Evolutionary conservation across 495 filamentous ascomycete species (phyloP), one percentile per base, ranked within the genome.

Genomic region (Aspergillus sclerotioniger): DNA sequence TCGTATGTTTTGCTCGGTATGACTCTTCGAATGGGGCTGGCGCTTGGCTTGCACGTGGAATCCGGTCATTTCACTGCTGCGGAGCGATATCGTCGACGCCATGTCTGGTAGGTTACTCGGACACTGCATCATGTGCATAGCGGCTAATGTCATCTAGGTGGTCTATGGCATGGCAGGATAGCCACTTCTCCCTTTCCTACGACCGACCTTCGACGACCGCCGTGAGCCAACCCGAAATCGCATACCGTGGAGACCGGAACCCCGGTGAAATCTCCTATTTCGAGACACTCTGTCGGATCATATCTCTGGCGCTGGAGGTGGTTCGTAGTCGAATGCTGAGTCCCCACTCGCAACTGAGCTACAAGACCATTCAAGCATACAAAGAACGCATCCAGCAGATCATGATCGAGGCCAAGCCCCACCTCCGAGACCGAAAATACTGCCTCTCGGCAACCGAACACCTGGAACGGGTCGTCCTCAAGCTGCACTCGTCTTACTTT

Each of bases 151-250:
- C 17, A 1, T 8, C 1, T 37, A 78, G 77, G 77, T 86, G 83
- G 82, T 81, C 80, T 2, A 76, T 86, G 66, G 74, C 83, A 15
- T 86, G 83, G 83, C 83, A 85, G 62, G 83, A 86, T 57, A 82
- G 79, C 56, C 75, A 85, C 43, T 77, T 86, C 19, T 84, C 79
- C 6, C 76, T 86, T 8, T 83, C 81, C 13, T 86, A 84, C 57
- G 83, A 86, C 60, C 67, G 83, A 16, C 80, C 78, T 8, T 81
- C 81, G 6, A 78, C 80, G 6, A 81, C 79, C 1, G 76, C 78
- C 2, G 77, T 78, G 2, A 73, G 74, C 47, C 77, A 79, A 48
- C 74, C 76, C 8, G 72, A 77, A 21, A 79, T 83, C 51, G 77
- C 80, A 3, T 74, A 77, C 25, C 69, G 60, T 15, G 70, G 73